These are phyloP conservation scores for Blepharisma stoltei DNA, from an alignment of 73 alveolate genomes.

Conservation along the genomic window DNA sequence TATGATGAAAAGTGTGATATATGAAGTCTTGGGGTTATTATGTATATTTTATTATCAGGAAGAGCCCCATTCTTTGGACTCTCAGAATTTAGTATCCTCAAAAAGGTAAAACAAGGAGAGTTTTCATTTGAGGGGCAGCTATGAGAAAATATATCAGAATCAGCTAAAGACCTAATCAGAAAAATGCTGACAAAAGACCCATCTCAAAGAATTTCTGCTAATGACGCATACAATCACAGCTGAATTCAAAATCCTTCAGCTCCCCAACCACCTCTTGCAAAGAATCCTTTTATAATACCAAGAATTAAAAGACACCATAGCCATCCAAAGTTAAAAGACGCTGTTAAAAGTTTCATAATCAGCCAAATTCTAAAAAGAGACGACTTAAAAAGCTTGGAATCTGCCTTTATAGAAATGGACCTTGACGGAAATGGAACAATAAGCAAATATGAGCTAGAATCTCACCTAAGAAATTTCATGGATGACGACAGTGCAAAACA, in stretches of 20 bases:
- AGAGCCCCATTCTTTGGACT: neutral
- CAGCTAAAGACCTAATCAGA: slow-evolving; percentile 39
- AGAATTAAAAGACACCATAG: neutral
- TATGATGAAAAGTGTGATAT: neutral
- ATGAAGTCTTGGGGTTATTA: neutral
- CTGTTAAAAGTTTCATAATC: neutral
- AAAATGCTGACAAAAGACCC: slow-evolving; percentile 35
- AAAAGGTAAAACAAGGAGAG: neutral
- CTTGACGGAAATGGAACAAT: neutral
- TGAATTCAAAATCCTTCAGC: neutral
- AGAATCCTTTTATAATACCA: neutral
- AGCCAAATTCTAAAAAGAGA: neutral
- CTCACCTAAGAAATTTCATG: neutral
- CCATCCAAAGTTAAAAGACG: neutral
- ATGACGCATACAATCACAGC: slow-evolving; percentile 35
- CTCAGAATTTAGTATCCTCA: neutral
- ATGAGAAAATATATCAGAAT: slow-evolving; percentile 32
- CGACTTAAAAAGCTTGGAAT: neutral
- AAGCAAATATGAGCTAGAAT: neutral
- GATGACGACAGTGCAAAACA: neutral
- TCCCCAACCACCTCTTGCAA: neutral
- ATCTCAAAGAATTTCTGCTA: slow-evolving; percentile 39
- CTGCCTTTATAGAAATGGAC: neutral
- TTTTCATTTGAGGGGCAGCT: slow-evolving; percentile 31
- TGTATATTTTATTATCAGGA: neutral